Percentiles rank a stretch among this genome's conserved stretches.
These are phyloP conservation scores for Penicillium verrucosum DNA, from an alignment of 2,329 filamentous ascomycete genomes.

Conservation along the genomic window DNA sequence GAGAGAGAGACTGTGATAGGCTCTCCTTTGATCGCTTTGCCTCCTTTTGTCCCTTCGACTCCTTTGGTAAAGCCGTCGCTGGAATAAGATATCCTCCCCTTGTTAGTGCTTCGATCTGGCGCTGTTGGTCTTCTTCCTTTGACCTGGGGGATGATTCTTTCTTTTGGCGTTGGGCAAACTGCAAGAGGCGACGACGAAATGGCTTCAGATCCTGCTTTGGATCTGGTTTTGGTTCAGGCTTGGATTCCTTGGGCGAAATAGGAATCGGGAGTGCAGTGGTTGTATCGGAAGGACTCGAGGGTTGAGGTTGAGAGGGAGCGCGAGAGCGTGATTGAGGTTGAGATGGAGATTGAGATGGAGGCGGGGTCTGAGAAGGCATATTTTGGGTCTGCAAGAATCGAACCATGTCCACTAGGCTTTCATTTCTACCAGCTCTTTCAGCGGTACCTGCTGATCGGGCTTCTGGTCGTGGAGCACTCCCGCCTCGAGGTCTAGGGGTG, in stretches of 20 bases:
- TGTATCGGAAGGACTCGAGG: conserved; percentile 16
- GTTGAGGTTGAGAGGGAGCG: conserved; percentile 3
- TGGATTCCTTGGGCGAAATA: conserved; percentile 19
- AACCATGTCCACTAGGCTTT: conserved; percentile 36
- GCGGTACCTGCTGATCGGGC: conserved; percentile 34
- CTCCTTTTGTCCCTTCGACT: conserved; percentile 11
- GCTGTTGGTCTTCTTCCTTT: conserved; percentile 27
- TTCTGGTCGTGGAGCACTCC: conserved; percentile 14
- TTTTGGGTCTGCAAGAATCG: conserved; percentile 36
- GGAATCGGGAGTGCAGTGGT: conserved; percentile 25
- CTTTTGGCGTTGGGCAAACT: conserved; percentile 33
- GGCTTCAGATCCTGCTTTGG: conserved; percentile 20
- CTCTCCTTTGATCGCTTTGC: conserved; percentile 10
- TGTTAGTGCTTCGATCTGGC: conserved; percentile 31
- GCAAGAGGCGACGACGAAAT: conserved; percentile 36
- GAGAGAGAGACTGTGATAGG: conserved; percentile 15
- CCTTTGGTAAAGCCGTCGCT: conserved; percentile 4
- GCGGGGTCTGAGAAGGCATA: conserved; percentile 10
- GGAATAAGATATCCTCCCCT: conserved; percentile 30
- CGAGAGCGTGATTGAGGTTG: conserved; percentile 3
- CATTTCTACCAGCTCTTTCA: conserved; percentile 29
- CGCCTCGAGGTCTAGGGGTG: conserved; percentile 10
- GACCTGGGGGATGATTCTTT: conserved; percentile 23
- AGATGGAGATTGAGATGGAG: conserved; percentile 11
- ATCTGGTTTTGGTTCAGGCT: conserved; percentile 5